phyloP scores from a whole-genome alignment of 1,284 basidiomycete genomes.

The Rhizoctonia solani region DNA sequence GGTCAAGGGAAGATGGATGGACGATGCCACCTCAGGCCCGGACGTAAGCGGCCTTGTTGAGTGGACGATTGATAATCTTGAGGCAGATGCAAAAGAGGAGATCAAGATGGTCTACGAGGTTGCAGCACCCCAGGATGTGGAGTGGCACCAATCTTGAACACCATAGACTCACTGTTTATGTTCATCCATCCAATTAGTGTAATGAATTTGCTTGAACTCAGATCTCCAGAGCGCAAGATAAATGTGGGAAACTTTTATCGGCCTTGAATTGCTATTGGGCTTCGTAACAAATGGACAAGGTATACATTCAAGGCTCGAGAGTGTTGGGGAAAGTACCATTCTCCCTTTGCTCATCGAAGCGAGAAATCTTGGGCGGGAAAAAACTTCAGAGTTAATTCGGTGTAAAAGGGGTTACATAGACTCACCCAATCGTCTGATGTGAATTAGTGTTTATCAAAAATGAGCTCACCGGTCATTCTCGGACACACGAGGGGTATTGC shows the following conservation, averaged over 20 bases:
- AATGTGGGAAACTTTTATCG: slow-evolving; percentile 4
- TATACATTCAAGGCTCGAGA: slow-evolving; percentile 65
- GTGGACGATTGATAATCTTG: slow-evolving; percentile 36
- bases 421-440: slow-evolving; percentile 81
- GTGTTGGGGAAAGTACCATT: slow-evolving; percentile 89
- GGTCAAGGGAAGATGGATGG: slow-evolving; percentile 38
- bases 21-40: slow-evolving; percentile 5
- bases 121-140: slow-evolving; percentile 51
- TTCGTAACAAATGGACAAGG: slow-evolving; percentile 17
- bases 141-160: slow-evolving; percentile 40
- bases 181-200: no score
- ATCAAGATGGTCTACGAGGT: slow-evolving; percentile 58
- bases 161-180: no score
- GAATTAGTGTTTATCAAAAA: slow-evolving; percentile 34
- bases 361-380: slow-evolving; percentile 70
- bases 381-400: slow-evolving; percentile 38
- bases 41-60: slow-evolving; percentile 31
- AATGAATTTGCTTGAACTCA: no score
- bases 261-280: slow-evolving; percentile 11
- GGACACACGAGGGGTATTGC: background rate
- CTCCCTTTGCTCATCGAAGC: slow-evolving; percentile 94
- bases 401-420: slow-evolving; percentile 33
- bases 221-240: background rate
- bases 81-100: slow-evolving; percentile 45
- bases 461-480: slow-evolving; percentile 14